These are phyloP conservation scores for Metschnikowia peoriensis DNA, from an alignment of 805 yeast genomes.

Conservation along the genomic window DNA sequence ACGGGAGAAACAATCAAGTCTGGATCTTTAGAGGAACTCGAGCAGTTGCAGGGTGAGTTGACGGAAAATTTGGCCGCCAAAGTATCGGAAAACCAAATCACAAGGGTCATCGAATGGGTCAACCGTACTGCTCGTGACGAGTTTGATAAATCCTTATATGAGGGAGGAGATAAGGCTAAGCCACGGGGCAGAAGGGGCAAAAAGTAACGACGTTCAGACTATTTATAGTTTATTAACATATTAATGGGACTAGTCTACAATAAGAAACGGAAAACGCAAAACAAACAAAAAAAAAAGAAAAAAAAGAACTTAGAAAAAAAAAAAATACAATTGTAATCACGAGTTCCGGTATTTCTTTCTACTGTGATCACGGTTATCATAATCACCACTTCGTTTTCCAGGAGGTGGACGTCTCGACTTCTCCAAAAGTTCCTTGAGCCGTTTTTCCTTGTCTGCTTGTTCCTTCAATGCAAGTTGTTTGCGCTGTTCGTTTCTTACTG, in stretches of 20 bases:
- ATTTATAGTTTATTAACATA: background rate
- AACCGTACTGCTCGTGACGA: constrained; percentile 55
- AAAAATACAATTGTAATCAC: background rate
- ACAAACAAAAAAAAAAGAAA: background rate
- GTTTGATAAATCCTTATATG: constrained; percentile 53
- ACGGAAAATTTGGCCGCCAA: constrained; percentile 30
- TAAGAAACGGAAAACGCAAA: too few species aligned
- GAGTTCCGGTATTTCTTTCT: constrained; percentile 14
- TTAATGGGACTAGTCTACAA: too few species aligned
- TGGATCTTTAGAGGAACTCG: constrained; percentile 29
- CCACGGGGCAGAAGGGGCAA: constrained; percentile 18
- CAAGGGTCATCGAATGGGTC: constrained; percentile 59
- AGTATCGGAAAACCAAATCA: constrained; percentile 39
- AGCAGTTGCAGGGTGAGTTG: constrained; percentile 25
- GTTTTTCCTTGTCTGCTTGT: constrained; percentile 29
- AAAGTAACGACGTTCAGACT: constrained; percentile 16
- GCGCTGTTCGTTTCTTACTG: constrained; percentile 26
- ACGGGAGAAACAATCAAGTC: constrained; percentile 28
- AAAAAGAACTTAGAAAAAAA: too few species aligned
- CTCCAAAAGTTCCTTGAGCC: constrained; percentile 30
- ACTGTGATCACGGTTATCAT: constrained; percentile 3
- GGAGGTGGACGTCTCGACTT: constrained; percentile 22
- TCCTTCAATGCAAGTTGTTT: constrained; percentile 24
- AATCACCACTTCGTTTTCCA: constrained; percentile 8
- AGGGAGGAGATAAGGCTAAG: constrained; percentile 46